phyloP scores from a whole-genome alignment of 805 yeast genomes.

The Ogataea salicorniae region DNA sequence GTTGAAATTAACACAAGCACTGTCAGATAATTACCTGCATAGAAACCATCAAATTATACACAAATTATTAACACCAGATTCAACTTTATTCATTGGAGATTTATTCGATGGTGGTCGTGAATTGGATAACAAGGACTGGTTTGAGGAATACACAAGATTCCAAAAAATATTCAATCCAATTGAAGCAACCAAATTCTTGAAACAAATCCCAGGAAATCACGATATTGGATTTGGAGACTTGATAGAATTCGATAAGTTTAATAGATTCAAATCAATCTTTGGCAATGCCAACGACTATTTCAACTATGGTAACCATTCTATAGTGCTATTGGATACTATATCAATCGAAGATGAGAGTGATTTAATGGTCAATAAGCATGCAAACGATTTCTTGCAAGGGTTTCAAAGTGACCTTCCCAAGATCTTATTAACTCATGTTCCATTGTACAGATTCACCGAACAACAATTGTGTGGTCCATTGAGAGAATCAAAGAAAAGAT shows the following conservation, averaged over 20 bases:
- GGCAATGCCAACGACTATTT: constrained; percentile 61
- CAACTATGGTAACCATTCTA: constrained; percentile 63
- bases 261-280: constrained; percentile 64
- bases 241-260: constrained; percentile 47
- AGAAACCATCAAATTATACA: constrained; percentile 68
- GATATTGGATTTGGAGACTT: constrained; percentile 90
- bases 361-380: constrained; percentile 39
- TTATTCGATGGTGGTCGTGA: constrained; percentile 87
- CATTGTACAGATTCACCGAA: constrained; percentile 62
- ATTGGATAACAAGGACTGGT: constrained; percentile 46
- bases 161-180: constrained; percentile 45
- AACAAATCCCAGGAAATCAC: constrained; percentile 78
- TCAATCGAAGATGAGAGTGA: constrained; percentile 58
- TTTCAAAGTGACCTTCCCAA: constrained; percentile 47
- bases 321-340: constrained; percentile 74
- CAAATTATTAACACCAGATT: constrained; percentile 60
- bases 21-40: constrained; percentile 75
- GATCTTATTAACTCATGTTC: constrained; percentile 79
- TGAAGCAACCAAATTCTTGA: constrained; percentile 41
- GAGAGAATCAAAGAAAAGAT: constrained; percentile 60
- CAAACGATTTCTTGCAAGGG: constrained; percentile 46
- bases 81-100: constrained; percentile 81
- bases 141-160: constrained; percentile 61
- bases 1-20: constrained; percentile 47
- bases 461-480: constrained; percentile 64